A percentile compares a stretch with the other conserved stretches of the same genome.
Conservation (phyloP, 179 eudicot genomes). For the Amaranthus tricolor region DNA sequence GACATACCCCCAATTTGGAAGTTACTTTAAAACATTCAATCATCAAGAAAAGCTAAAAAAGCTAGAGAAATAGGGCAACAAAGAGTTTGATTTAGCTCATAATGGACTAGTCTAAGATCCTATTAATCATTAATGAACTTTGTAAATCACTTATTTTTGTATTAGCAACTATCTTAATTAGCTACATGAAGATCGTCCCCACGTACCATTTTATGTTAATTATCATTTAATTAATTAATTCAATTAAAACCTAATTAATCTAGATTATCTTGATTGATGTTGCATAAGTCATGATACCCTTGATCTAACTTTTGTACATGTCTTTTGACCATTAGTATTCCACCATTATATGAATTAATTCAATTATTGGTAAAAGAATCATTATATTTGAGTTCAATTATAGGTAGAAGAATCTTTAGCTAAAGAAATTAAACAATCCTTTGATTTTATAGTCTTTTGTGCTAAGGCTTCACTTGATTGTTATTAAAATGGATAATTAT, state of each 20-base stretch:
- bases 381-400: neutral
- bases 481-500: too few relatives aligned
- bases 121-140: slow-evolving; percentile 22
- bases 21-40: slow-evolving; percentile 27
- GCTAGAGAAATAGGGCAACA: neutral
- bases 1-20: slow-evolving; percentile 1
- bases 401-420: slow-evolving; percentile 16
- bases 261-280: slow-evolving; percentile 24
- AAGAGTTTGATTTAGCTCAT: slow-evolving; percentile 1
- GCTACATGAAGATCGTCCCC: slow-evolving; percentile 27
- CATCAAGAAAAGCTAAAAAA: slow-evolving; percentile 17
- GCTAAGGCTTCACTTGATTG: too few relatives aligned
- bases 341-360: neutral
- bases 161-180: slow-evolving; percentile 11
- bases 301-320: slow-evolving; percentile 18
- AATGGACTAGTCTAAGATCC: slow-evolving; percentile 34
- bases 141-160: slow-evolving; percentile 11
- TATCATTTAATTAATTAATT: slow-evolving; percentile 9
- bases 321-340: slow-evolving; percentile 26
- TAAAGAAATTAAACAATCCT: slow-evolving; percentile 2
- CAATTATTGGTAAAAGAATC: slow-evolving; percentile 7
- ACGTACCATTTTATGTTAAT: slow-evolving; percentile 16
- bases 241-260: slow-evolving; percentile 13
- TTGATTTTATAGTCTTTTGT: neutral
- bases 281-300: neutral